Conservation (phyloP, 495 filamentous ascomycete species). For the Tuber microsphaerosporum region DNA sequence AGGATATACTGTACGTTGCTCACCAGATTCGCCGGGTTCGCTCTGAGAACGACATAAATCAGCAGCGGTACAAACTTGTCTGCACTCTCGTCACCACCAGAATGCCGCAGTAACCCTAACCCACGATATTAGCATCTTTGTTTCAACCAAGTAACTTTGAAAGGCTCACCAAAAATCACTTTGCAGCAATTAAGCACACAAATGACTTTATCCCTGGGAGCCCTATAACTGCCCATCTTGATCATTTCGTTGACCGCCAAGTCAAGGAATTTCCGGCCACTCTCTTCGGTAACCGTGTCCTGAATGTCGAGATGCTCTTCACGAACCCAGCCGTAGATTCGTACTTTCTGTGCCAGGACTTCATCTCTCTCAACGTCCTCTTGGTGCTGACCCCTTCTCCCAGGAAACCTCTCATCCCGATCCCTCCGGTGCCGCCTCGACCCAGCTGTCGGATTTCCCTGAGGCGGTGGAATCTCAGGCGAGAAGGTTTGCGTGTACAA, state of each 20-base stretch:
- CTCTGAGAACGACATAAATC: slow-evolving; percentile 90
- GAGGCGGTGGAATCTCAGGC: slow-evolving; percentile 71
- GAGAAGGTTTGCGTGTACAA: slow-evolving; percentile 95
- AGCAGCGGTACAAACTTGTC: slow-evolving; percentile 93
- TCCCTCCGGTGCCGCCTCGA: slow-evolving; percentile 80
- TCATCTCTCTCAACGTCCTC: slow-evolving; percentile 97
- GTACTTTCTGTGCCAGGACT: slow-evolving; percentile 86
- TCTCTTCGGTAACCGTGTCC: slow-evolving; percentile 63
- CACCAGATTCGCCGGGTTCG: slow-evolving; percentile 88
- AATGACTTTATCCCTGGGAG: slow-evolving; percentile 94
- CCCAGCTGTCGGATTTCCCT: slow-evolving; percentile 64
- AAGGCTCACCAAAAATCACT: slow-evolving; percentile 81
- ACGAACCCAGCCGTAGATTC: slow-evolving; percentile 89
- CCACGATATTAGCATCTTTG: slow-evolving; percentile 11
- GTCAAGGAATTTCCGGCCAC: slow-evolving; percentile 75
- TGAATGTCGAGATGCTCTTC: slow-evolving; percentile 90
- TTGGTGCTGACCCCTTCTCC: slow-evolving; percentile 88
- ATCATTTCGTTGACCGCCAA: slow-evolving; percentile 86
- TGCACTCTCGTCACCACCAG: slow-evolving; percentile 86
- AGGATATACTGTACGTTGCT: slow-evolving; percentile 98
- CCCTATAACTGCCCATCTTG: slow-evolving; percentile 93
- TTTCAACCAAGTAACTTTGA: background rate
- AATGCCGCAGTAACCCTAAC: slow-evolving; percentile 76
- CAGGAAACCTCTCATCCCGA: slow-evolving; percentile 70
- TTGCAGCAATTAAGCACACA: slow-evolving; percentile 99